phyloP scores from a whole-genome alignment of 106 monocot species.

The Dioscorea zingiberensis region DNA sequence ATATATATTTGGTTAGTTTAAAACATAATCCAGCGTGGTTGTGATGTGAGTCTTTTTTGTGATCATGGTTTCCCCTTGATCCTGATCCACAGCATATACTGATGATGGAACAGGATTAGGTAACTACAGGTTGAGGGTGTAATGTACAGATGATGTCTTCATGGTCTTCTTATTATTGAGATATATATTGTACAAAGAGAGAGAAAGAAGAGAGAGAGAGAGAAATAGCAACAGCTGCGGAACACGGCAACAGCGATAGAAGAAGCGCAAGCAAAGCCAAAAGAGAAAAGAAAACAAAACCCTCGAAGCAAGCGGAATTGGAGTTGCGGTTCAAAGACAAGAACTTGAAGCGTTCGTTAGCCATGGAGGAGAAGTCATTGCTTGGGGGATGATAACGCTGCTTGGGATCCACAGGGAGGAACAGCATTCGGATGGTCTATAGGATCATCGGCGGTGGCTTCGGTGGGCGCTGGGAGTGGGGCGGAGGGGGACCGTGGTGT shows the following conservation, averaged over 20 bases:
- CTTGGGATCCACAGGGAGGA: too few relatives aligned
- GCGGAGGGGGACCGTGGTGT: slow-evolving; percentile 3
- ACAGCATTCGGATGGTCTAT: slow-evolving; percentile 44
- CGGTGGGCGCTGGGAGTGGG: slow-evolving; percentile 23
- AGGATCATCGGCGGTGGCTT: slow-evolving; percentile 32
- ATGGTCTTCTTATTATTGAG: neutral
- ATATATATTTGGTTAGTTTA: too few relatives aligned
- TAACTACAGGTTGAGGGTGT: too few relatives aligned
- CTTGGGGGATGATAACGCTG: too few relatives aligned
- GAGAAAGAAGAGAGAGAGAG: slow-evolving; percentile 1
- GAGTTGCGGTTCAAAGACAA: neutral
- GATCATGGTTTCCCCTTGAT: too few relatives aligned
- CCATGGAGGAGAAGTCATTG: too few relatives aligned
- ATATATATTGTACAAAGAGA: neutral
- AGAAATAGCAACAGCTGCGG: neutral
- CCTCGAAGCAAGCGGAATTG: neutral
- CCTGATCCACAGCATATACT: too few relatives aligned
- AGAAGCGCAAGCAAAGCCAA: too few relatives aligned
- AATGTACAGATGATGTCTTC: neutral
- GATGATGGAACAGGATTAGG: too few relatives aligned
- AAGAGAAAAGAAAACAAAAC: neutral
- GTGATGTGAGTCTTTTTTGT: too few relatives aligned
- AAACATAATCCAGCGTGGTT: too few relatives aligned
- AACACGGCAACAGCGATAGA: neutral
- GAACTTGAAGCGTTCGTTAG: too few relatives aligned